Evolutionary conservation across 768 basidiomycete genomes (phyloP), one percentile per base, ranked within the genome.

Genomic region (Rhodotorula paludigena): DNA sequence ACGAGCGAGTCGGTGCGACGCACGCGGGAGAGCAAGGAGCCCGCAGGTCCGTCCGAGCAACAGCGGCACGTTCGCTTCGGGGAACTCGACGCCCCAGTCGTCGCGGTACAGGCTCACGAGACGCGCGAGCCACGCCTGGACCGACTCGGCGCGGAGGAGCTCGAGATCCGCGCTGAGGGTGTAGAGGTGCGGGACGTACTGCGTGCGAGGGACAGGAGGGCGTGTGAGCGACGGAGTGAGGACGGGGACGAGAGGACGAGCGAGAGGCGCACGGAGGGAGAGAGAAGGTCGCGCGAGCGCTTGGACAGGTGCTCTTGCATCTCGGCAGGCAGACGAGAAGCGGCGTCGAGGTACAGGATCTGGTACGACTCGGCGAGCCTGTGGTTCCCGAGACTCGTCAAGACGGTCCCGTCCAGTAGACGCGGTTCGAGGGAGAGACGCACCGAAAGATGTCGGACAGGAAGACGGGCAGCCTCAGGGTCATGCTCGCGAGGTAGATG

Each of bases 281-380:
- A 59, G 20, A 71, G 63, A 6, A 67, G 2, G 18, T 23, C 28
- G 15, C 55, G 52, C 1, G 63, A 20, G 0, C 23, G 30, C 4
- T 21, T 14, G 16, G 23, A 14, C 8, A 71, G 66, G 41, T 67
- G 62, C 10, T 14, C 20, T 20, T 71, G 70, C 45, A 71, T 60
- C 3, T 38, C 35, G 16, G 25, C 14, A 0, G 70, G 70, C 0
- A 71, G 55, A 32, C 55, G 59, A 0, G 15, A 15, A 5, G 8
- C 35, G 12, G 66, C 71, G 33, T 61, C 49, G 44, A 72, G 51
- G 52, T 65, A 72, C 9, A 48, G 47, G 18, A 72, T 65, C 38
- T 60, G 63, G 30, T 72, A 53, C 1, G 66, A 55, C 21, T 72
- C 71, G 36, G 66, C 71, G 39, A 72, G 71, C 51, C 71, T 71